Evolutionary conservation across 352 stramenopile genomes (phyloP).

Genomic region (Phytophthora pluvialis): DNA sequence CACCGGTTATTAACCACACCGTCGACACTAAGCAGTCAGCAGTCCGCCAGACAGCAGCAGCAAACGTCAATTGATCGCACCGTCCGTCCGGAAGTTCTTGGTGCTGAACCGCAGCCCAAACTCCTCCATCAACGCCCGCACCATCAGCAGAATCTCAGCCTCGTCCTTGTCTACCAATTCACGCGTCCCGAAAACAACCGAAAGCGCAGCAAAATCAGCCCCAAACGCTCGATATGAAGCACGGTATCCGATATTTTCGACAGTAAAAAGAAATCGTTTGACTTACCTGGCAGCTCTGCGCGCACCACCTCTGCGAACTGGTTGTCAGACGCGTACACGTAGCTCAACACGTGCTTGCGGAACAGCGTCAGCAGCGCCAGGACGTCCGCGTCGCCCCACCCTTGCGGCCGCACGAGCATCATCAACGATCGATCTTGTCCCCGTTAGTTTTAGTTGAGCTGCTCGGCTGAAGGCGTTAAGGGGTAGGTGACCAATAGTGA

Average conservation of each 20-base stretch:
- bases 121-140: slow-evolving; percentile 61
- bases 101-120: slow-evolving; percentile 69
- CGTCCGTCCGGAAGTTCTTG: slow-evolving; percentile 71
- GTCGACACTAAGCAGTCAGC: neutral
- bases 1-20: neutral
- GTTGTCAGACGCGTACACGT: slow-evolving; percentile 62
- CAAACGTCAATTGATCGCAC: slow-evolving; percentile 26
- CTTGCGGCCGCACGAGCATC: slow-evolving; percentile 41
- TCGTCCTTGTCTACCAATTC: slow-evolving; percentile 39
- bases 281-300: slow-evolving; percentile 46
- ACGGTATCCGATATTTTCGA: slow-evolving; percentile 9
- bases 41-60: neutral
- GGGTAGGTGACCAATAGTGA: neutral
- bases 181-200: neutral
- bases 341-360: slow-evolving; percentile 57
- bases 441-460: neutral
- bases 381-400: slow-evolving; percentile 65
- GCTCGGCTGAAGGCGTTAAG: neutral
- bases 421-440: slow-evolving; percentile 1
- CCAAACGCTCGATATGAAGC: neutral
- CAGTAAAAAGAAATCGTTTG: neutral
- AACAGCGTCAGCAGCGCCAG: slow-evolving; percentile 57
- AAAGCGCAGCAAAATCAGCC: slow-evolving; percentile 4
- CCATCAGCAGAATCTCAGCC: slow-evolving; percentile 49
- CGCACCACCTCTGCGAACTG: slow-evolving; percentile 52